Evolutionary conservation across 768 basidiomycete species (phyloP).

Genomic region (Leccinum ochraceum): DNA sequence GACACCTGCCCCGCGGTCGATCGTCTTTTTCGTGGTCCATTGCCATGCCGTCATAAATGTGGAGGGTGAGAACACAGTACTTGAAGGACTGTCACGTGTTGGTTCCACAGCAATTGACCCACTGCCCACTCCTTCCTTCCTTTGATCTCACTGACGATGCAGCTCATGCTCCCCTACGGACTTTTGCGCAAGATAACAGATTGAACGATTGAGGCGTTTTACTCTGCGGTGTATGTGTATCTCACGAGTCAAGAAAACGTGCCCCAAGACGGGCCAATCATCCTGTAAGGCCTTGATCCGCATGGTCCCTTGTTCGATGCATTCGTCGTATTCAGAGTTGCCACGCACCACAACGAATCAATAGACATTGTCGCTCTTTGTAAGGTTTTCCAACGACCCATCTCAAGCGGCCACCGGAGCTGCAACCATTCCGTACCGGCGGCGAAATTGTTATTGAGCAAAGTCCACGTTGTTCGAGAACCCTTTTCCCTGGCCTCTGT

Average conservation of each 20-base stretch:
- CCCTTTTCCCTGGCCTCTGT: constrained; percentile 49
- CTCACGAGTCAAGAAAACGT: constrained; percentile 61
- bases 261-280: constrained; percentile 54
- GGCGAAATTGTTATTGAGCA: constrained; percentile 67
- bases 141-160: constrained; percentile 32
- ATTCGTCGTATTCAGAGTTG: constrained; percentile 39
- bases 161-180: constrained; percentile 59
- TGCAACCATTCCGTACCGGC: constrained; percentile 58
- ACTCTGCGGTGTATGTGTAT: constrained; percentile 57
- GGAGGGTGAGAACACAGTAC: not conserved
- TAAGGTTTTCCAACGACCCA: constrained; percentile 19
- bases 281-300: constrained; percentile 45
- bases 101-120: not conserved
- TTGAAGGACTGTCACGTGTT: not conserved
- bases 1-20: constrained; percentile 81
- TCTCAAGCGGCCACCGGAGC: constrained; percentile 29
- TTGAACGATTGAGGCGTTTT: constrained; percentile 61
- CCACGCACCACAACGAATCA: constrained; percentile 70
- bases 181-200: constrained; percentile 60
- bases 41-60: not conserved
- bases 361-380: constrained; percentile 55
- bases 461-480: constrained; percentile 69
- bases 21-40: constrained; percentile 14
- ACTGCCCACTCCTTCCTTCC: not conserved
- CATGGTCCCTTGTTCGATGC: not conserved